Conservation (phyloP, 371 early-diverging fungal genomes). For the Funneliformis caledonium region DNA sequence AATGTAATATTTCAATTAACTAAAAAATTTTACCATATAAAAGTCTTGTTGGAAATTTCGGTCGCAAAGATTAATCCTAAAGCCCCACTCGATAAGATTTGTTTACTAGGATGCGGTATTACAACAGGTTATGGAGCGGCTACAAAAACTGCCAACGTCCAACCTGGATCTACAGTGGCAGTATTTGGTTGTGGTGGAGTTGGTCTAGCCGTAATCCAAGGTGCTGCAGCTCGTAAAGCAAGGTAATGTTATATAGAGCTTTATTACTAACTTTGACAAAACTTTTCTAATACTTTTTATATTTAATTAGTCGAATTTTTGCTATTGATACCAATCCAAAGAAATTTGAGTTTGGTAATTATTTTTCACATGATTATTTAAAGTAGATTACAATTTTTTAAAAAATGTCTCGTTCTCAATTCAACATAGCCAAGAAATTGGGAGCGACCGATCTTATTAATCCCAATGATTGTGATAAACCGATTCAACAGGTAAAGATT, state of each 20-base stretch:
- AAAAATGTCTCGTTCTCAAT: constrained; percentile 29
- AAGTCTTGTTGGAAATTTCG: constrained; percentile 88
- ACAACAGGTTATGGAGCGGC: constrained; percentile 94
- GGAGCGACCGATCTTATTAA: constrained; percentile 94
- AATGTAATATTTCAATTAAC: not conserved
- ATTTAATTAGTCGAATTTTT: constrained; percentile 72
- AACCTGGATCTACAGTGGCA: constrained; percentile 76
- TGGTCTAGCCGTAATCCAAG: constrained; percentile 91
- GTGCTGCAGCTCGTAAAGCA: constrained; percentile 77
- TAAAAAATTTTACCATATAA: not conserved
- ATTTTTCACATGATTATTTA: not conserved
- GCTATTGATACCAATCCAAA: constrained; percentile 88
- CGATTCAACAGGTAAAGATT: constrained; percentile 74
- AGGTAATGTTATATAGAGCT: constrained; percentile 21
- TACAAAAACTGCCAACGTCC: constrained; percentile 89
- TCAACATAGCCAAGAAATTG: constrained; percentile 70
- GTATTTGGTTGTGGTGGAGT: constrained; percentile 97
- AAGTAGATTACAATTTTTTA: not conserved
- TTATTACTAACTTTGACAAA: not conserved
- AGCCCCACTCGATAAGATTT: constrained; percentile 85
- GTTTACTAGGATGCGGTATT: constrained; percentile 94
- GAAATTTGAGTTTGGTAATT: constrained; percentile 65
- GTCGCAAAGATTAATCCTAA: constrained; percentile 83
- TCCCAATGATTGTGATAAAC: constrained; percentile 78
- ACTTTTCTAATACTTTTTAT: constrained; percentile 40